phyloP scores from a whole-genome alignment of 371 early-diverging fungal species.

The Dinochytrium kinnereticum region DNA sequence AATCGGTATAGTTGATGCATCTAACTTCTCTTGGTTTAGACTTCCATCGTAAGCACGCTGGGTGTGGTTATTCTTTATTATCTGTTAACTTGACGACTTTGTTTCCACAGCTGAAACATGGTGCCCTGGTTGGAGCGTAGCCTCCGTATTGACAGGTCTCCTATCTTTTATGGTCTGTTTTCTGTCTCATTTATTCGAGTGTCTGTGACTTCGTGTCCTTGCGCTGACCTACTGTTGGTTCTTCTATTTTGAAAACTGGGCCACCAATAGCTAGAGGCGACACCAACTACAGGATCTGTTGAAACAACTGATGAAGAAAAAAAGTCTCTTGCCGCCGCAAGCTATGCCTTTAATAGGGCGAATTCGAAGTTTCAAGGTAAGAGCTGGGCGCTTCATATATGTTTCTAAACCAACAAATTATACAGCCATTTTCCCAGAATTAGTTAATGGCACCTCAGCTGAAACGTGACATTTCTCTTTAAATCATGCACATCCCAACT shows the following conservation, averaged over 20 bases:
- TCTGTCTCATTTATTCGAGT: too few relatives aligned
- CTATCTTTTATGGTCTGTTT: conserved; percentile 89
- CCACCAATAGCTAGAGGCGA: conserved; percentile 71
- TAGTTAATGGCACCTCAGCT: neutral
- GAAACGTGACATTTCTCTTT: too few relatives aligned
- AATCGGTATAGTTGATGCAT: neutral
- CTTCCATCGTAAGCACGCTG: conserved; percentile 65
- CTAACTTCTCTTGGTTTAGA: conserved; percentile 34
- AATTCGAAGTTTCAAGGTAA: conserved; percentile 76
- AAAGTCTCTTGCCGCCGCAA: conserved; percentile 73
- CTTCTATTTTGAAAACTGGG: too few relatives aligned
- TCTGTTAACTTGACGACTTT: too few relatives aligned
- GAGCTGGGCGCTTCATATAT: too few relatives aligned
- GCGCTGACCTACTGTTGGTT: too few relatives aligned
- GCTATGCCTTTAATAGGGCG: conserved; percentile 75
- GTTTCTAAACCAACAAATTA: too few relatives aligned
- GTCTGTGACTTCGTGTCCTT: too few relatives aligned
- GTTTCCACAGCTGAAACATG: conserved; percentile 68
- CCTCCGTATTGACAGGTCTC: conserved; percentile 92
- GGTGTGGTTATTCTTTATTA: neutral
- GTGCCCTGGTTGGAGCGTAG: conserved; percentile 97
- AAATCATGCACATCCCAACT: too few relatives aligned
- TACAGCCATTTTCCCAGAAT: conserved; percentile 2
- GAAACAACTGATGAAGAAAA: conserved; percentile 79
- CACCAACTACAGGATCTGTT: conserved; percentile 90